phyloP scores from a whole-genome alignment of 23 red algal species.

The Agarophyton chilense region DNA sequence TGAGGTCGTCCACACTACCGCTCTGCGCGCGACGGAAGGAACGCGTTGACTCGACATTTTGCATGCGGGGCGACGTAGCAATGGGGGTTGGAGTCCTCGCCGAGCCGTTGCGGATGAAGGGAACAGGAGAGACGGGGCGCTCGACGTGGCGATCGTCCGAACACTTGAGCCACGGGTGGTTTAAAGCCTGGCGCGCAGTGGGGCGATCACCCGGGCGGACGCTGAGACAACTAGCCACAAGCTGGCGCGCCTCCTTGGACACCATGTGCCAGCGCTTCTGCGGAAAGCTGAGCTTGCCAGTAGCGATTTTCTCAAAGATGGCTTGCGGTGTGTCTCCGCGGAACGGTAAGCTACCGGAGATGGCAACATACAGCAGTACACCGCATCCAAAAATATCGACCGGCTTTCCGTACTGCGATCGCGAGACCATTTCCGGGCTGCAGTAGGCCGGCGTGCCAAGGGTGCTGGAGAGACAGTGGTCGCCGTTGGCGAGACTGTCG shows the following conservation, averaged over 20 bases:
- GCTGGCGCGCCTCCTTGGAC: constrained; percentile 54
- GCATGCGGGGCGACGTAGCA: neutral
- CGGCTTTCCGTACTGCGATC: constrained; percentile 68
- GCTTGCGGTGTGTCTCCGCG: constrained; percentile 60
- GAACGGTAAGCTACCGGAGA: constrained; percentile 86
- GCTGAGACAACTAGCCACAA: constrained; percentile 56
- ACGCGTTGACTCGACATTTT: neutral
- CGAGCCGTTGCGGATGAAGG: constrained; percentile 38
- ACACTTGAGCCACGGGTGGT: constrained; percentile 58
- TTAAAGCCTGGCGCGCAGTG: constrained; percentile 36
- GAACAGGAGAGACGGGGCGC: constrained; percentile 16
- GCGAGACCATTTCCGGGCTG: constrained; percentile 85
- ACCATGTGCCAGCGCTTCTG: constrained; percentile 41
- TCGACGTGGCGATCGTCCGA: neutral
- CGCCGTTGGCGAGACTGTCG: constrained; percentile 29
- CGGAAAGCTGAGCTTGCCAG: constrained; percentile 68
- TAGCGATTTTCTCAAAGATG: constrained; percentile 70
- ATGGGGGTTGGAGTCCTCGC: neutral
- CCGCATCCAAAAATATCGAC: constrained; percentile 93
- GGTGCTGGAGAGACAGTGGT: constrained; percentile 62
- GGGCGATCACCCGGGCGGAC: constrained; percentile 36
- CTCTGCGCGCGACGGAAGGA: constrained; percentile 39
- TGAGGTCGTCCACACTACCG: constrained; percentile 18
- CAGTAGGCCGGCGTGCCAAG: constrained; percentile 82
- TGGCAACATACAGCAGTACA: constrained; percentile 80